These are phyloP conservation scores for Globisporangium radiosum DNA, from an alignment of 352 stramenopile species.

Conservation along the genomic window DNA sequence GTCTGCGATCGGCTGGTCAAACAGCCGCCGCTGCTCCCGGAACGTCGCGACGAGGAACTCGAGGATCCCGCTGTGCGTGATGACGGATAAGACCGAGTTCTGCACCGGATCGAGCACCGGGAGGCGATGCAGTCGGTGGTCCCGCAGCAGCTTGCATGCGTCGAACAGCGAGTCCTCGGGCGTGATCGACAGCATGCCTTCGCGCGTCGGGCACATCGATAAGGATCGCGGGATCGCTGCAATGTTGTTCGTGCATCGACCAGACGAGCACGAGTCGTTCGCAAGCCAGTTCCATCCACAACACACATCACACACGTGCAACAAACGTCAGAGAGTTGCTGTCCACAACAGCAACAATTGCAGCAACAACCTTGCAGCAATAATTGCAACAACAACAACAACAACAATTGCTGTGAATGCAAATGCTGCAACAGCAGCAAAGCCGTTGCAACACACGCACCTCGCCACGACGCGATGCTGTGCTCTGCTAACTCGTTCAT, in stretches of 20 bases:
- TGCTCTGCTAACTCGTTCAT: conserved; percentile 86
- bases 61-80: conserved; percentile 92
- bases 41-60: conserved; percentile 96
- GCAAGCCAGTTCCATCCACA: too few species aligned
- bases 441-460: conserved; percentile 16
- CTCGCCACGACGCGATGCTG: conserved; percentile 82
- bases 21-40: conserved; percentile 93
- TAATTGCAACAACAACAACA: too few species aligned
- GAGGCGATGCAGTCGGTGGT: conserved; percentile 89
- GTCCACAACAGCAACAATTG: neutral
- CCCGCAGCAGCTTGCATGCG: conserved; percentile 84
- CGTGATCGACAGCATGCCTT: conserved; percentile 77
- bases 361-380: neutral
- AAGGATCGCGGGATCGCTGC: conserved; percentile 82
- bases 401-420: too few species aligned
- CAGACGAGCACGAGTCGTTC: too few species aligned
- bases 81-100: conserved; percentile 90
- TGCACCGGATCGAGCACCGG: conserved; percentile 92
- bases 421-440: too few species aligned
- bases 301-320: conserved; percentile 15
- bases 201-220: conserved; percentile 54
- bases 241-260: conserved; percentile 3
- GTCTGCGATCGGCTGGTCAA: conserved; percentile 95
- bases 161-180: conserved; percentile 88
- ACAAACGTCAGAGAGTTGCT: neutral